phyloP scores from a whole-genome alignment of 2,329 filamentous ascomycete genomes.

The Penicillium crustosum region DNA sequence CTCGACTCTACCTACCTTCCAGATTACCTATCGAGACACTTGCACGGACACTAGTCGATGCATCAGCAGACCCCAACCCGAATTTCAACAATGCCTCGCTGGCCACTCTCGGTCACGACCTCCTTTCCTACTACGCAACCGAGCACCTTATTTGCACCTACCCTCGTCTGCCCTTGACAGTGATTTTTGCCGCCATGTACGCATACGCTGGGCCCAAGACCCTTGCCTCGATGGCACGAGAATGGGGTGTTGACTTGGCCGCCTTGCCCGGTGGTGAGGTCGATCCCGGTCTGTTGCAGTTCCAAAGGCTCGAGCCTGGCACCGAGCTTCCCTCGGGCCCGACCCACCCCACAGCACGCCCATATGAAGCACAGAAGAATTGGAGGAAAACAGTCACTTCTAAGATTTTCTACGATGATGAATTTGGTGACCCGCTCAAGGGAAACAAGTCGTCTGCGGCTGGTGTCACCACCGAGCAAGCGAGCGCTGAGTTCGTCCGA shows the following conservation, averaged over 20 bases:
- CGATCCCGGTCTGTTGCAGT: slow-evolving; percentile 87
- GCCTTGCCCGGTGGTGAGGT: slow-evolving; percentile 86
- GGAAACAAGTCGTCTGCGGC: slow-evolving; percentile 31
- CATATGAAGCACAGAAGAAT: slow-evolving; percentile 54
- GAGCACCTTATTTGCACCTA: slow-evolving; percentile 88
- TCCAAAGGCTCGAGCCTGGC: slow-evolving; percentile 54
- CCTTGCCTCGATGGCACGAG: slow-evolving; percentile 68
- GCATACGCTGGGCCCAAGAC: slow-evolving; percentile 78
- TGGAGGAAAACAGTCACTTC: slow-evolving; percentile 72
- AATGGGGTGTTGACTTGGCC: slow-evolving; percentile 92
- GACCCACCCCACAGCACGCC: slow-evolving; percentile 43
- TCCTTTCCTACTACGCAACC: slow-evolving; percentile 84
- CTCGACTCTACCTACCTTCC: slow-evolving; percentile 76
- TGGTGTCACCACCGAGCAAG: slow-evolving; percentile 54
- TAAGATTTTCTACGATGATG: slow-evolving; percentile 76
- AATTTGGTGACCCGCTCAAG: slow-evolving; percentile 69
- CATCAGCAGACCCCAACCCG: slow-evolving; percentile 75
- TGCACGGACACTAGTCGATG: slow-evolving; percentile 79
- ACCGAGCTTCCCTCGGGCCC: slow-evolving; percentile 40
- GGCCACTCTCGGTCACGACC: slow-evolving; percentile 73
- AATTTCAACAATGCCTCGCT: slow-evolving; percentile 88
- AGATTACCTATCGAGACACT: slow-evolving; percentile 84
- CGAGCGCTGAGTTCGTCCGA: slow-evolving; percentile 74
- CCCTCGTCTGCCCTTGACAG: slow-evolving; percentile 84
- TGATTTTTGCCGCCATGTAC: slow-evolving; percentile 81